A percentile compares a stretch with the other conserved stretches of the same genome.
Conservation (phyloP, 2,329 filamentous ascomycete genomes). For the Colletotrichum lindemuthianum region DNA sequence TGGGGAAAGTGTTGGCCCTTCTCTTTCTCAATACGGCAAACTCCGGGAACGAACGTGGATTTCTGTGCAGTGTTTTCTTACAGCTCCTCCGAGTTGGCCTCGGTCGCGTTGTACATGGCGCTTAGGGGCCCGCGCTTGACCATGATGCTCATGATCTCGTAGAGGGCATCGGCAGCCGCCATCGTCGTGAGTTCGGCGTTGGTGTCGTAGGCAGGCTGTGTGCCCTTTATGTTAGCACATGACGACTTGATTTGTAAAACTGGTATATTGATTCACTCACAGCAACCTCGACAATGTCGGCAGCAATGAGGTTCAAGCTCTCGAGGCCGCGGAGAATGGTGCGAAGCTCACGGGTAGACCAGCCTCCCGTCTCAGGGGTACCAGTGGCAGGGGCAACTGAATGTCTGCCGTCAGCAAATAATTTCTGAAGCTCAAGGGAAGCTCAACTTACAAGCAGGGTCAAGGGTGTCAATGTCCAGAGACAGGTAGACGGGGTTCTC, state of each 20-base stretch:
- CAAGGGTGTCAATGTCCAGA: conserved; percentile 88
- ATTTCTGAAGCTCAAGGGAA: background rate
- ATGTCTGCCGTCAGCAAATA: conserved; percentile 23
- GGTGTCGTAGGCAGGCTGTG: conserved; percentile 73
- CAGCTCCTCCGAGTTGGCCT: conserved; percentile 24
- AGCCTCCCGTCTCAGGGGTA: conserved; percentile 80
- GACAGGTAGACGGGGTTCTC: conserved; percentile 81
- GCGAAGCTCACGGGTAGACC: conserved; percentile 77
- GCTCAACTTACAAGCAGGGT: conserved; percentile 70
- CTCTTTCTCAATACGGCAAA: background rate
- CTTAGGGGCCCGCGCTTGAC: conserved; percentile 80
- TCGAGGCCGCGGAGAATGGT: conserved; percentile 77
- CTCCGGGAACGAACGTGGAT: background rate
- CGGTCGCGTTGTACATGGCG: conserved; percentile 34
- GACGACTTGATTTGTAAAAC: background rate
- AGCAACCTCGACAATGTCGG: conserved; percentile 79
- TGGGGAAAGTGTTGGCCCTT: background rate
- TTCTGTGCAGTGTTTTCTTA: background rate
- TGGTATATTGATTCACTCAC: conserved; percentile 42
- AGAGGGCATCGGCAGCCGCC: conserved; percentile 76
- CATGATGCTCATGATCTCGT: conserved; percentile 85
- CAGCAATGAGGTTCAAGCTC: conserved; percentile 73
- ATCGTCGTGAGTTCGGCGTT: conserved; percentile 80
- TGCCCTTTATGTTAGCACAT: background rate
- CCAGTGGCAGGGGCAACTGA: conserved; percentile 77